Base-by-base conservation (phyloP, 164 flowering plant genomes). In the Vitis rupestris region DNA sequence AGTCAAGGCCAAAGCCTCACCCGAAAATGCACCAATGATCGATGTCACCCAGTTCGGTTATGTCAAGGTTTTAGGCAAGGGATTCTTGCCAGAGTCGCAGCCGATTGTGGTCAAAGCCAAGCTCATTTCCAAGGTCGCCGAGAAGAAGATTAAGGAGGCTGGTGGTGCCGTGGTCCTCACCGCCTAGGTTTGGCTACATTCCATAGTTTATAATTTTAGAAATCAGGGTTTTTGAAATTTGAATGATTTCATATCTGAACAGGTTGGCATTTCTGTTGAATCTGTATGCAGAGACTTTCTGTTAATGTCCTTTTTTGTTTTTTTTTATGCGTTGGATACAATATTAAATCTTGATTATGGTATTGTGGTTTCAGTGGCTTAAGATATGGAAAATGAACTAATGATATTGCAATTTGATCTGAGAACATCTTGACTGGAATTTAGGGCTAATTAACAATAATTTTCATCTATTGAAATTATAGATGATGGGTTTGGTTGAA, bases 121-220 rank as follows among this genome's bases (percentile, higher is more conserved):
- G 85, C 82, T 90, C 15, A 73, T 90, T 3, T 88, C 90, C 13
- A 85, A 85, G 83, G 81, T 5, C 50, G 88, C 88, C 12, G 88
- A 84, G 84, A 82, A 82, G 82, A 85, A 85, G 79, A 90, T 88
- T 48, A 90, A 90, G 86, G 91, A 82, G 70, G 85, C 84, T 19
- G 91, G 91, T 48, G 93, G 93, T 9, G 91, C 90, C 15, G 91
- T 90, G 14, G 72, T 90, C 7, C 91, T 90, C 58, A 90, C 91
- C 1, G 93, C 95, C 61, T 90, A 82, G 76, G 79, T 63, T 59
- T 17, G n/a, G 10, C 23, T 63, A 27, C 58, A 31, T 9, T 57
- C 49, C 1, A 17, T 50, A 16, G 16, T n/a, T 16, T 60, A 37
- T 37, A 37, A 37, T 59, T 31, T 53, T 48, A 3, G 60, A 16